These are phyloP conservation scores for Chondrus crispus DNA, from an alignment of 23 red algal genomes.

Conservation along the genomic window DNA sequence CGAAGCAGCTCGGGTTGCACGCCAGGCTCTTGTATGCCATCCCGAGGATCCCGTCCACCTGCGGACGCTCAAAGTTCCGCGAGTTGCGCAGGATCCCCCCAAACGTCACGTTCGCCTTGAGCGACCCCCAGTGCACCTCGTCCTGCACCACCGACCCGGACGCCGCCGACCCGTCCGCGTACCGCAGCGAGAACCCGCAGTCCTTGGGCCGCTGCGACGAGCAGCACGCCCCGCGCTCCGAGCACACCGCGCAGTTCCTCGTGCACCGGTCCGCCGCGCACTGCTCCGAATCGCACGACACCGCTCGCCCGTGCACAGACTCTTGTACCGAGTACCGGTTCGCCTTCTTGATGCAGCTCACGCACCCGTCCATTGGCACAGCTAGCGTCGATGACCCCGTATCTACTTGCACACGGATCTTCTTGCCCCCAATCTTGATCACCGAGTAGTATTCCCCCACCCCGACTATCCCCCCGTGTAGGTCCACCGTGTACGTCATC, in stretches of 20 bases:
- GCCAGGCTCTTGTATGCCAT: conserved; percentile 88
- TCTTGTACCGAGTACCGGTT: conserved; percentile 51
- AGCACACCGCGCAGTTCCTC: conserved; percentile 30
- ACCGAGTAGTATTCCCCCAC: conserved; percentile 81
- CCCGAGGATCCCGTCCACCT: conserved; percentile 93
- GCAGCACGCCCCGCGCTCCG: conserved; percentile 51
- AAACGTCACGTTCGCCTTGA: conserved; percentile 63
- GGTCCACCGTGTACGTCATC: conserved; percentile 34
- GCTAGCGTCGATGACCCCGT: conserved; percentile 84
- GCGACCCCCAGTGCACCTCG: conserved; percentile 58
- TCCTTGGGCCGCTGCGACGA: conserved; percentile 54
- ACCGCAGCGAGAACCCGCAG: conserved; percentile 59
- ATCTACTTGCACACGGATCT: conserved; percentile 88
- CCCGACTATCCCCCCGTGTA: conserved; percentile 70
- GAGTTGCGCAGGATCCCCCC: conserved; percentile 75
- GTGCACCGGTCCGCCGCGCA: conserved; percentile 58
- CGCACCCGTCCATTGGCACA: conserved; percentile 64
- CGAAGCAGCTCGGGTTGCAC: conserved; percentile 94
- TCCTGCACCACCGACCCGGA: conserved; percentile 48
- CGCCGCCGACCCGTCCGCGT: conserved; percentile 53
- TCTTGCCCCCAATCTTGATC: conserved; percentile 73
- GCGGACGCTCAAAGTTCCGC: conserved; percentile 71
- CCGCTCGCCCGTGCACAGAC: background rate
- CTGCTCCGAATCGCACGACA: conserved; percentile 20
- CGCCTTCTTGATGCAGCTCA: conserved; percentile 36